Evolutionary conservation across 768 basidiomycete species (phyloP).

Genomic region (Sarcodon sp.): DNA sequence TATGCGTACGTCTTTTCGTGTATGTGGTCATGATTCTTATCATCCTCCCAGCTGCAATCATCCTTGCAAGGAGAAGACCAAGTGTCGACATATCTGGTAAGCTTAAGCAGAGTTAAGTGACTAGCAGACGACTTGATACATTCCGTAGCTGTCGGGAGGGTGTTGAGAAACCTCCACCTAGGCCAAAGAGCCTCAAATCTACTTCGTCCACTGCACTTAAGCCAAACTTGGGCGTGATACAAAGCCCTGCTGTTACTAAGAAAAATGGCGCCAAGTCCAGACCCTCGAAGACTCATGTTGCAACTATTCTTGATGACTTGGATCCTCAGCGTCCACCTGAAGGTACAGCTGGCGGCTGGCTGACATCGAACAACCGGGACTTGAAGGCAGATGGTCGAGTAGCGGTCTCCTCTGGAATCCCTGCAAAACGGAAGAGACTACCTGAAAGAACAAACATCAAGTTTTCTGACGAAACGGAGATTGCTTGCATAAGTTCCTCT

Average conservation of each 20-base stretch:
- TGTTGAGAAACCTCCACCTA: conserved; percentile 33
- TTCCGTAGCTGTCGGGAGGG: conserved; percentile 63
- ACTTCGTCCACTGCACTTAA: too few species aligned
- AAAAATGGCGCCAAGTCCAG: too few species aligned
- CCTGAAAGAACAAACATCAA: neutral
- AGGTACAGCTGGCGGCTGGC: too few species aligned
- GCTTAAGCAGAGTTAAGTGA: neutral
- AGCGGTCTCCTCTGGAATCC: too few species aligned
- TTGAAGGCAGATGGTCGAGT: too few species aligned
- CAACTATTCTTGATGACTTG: too few species aligned
- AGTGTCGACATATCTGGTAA: conserved; percentile 70
- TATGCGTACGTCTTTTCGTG: conserved; percentile 32
- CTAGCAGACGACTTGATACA: neutral
- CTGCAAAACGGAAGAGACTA: neutral
- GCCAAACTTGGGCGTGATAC: too few species aligned
- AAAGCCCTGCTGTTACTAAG: too few species aligned
- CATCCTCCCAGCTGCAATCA: conserved; percentile 57
- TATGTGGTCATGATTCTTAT: neutral
- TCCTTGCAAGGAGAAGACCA: conserved; percentile 62
- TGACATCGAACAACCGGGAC: too few species aligned
- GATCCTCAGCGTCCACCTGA: too few species aligned
- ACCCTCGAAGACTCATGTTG: too few species aligned
- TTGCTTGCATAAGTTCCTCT: neutral
- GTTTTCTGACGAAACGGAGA: neutral
- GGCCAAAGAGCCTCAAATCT: conserved; percentile 11